Base-by-base conservation (phyloP, 768 basidiomycete genomes). In the Hericium alpestre region DNA sequence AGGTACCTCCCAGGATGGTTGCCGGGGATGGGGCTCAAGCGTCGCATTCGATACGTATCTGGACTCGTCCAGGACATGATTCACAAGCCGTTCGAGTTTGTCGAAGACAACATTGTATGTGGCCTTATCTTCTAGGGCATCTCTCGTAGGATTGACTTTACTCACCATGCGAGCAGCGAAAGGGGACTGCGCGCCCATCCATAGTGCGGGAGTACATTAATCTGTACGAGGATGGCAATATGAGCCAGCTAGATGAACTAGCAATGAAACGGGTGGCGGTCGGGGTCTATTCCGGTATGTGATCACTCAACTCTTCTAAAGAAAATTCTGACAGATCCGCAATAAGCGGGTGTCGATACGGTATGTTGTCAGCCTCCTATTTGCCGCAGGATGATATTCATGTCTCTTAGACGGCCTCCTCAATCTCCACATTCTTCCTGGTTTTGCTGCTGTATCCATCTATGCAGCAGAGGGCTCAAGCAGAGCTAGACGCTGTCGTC, bases 371-470 rank as follows among this genome's bases (percentile, higher is more conserved):
- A 23, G n/a, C 27, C 16, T 32, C 22, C 10, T 18, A 15, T 20
- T 0, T 51, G 22, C 49, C 12, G 20, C 6, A 9, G 22, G 18
- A n/a, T 32, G 23, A 23, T 23, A 16, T 8, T 20, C 22, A 8
- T 2, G 15, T 51, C 15, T n/a, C 23, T 8, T 8, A 51, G 49
- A 25, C 49, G 8, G 49, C 25, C 27, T 18, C 49, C 1, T 11
- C 49, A 12, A 51, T 51, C 0, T 51, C 25, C 18, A 20, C 27
- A 4, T 7, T 51, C 20, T 39, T 70, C 27, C 54, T 71, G 16
- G 61, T 65, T 1, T 66, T 71, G 58, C 38, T 63, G 2, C 59
- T 65, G n/a, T 51, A 64, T 47, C 69, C 70, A 13, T 64, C 68
- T 1, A 63, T 64, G 7, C 65, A 67, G 46, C 53, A 43, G 15